Percentiles rank a stretch among this genome's conserved stretches.
Conservation (phyloP, 768 basidiomycete species). For the Mycena maculata region DNA sequence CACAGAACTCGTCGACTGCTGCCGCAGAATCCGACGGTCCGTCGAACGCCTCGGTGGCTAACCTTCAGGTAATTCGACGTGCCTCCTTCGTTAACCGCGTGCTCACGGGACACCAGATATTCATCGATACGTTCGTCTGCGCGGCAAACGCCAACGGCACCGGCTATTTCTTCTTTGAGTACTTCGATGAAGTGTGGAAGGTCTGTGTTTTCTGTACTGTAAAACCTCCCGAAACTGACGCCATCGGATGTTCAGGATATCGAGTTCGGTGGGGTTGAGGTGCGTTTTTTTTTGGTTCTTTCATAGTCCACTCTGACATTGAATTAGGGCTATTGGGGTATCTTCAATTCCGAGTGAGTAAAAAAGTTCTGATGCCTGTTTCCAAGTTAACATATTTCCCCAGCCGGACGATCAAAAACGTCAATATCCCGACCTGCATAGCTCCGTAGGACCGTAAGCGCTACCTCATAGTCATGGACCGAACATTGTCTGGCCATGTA, state of each 20-base stretch:
- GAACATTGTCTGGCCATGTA: background rate
- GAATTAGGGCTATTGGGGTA: slow-evolving; percentile 38
- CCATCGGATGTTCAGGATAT: slow-evolving; percentile 51
- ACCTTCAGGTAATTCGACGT: slow-evolving; percentile 63
- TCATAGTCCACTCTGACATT: background rate
- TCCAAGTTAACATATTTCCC: slow-evolving; percentile 31
- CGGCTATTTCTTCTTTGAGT: slow-evolving; percentile 87
- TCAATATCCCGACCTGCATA: slow-evolving; percentile 73
- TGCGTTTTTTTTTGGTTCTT: background rate
- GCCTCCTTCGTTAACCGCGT: background rate
- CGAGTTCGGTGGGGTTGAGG: slow-evolving; percentile 59
- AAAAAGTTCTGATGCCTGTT: too few species aligned
- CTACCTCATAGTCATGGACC: background rate
- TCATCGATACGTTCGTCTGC: slow-evolving; percentile 90
- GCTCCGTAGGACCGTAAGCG: slow-evolving; percentile 25
- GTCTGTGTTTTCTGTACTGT: slow-evolving; percentile 45
- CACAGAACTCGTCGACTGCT: slow-evolving; percentile 68
- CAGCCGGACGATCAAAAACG: slow-evolving; percentile 78
- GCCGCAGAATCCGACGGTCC: slow-evolving; percentile 75
- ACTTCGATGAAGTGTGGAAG: slow-evolving; percentile 88
- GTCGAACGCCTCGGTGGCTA: slow-evolving; percentile 67
- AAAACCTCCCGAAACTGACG: background rate
- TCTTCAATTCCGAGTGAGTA: slow-evolving; percentile 39
- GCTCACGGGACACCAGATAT: slow-evolving; percentile 58
- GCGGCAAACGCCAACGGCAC: slow-evolving; percentile 84